Evolutionary conservation across 2,329 filamentous ascomycete genomes (phyloP), one percentile per base, ranked within the genome.

Genomic region (Purpureocillium takamizusanense): DNA sequence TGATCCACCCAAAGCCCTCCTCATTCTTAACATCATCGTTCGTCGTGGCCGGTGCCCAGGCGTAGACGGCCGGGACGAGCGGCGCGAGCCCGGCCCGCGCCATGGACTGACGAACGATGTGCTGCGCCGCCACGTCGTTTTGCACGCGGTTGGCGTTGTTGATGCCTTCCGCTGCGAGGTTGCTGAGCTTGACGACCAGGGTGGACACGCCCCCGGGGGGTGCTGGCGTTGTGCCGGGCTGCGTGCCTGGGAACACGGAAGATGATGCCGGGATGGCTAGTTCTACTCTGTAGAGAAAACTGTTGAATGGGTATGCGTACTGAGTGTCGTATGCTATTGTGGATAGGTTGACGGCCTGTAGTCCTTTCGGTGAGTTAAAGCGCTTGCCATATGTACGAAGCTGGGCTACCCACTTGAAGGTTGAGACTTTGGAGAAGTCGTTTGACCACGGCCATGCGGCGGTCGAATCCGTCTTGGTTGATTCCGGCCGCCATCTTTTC

Each of bases 101-200:
- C 2, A 53, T 36, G 2, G 38, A 40, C 35, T 50, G 29, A 2
- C 48, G 49, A 7, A 44, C 46, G 13, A 56, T 40, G 7, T 37
- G 31, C 23, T 46, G 43, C 2, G 43, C 42, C 1, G 50, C 50
- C 7, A 56, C 51, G 11, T 55, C 52, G 31, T 54, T 56, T 38
- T 54, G 42, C 4, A 53, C 42, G 4, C 52, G 50, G 33, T 51
- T 51, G 27, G 47, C 25, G 16, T 54, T 46, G 45, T 52, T 52
- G 9, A 51, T 23, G 1, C 44, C 46, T 4, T 47, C 40, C 4
- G 50, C 47, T 4, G 29, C 18, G 12, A 44, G 45, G 38, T 54
- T 54, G 41, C 51, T 54, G 15, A 55, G 39, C 16, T 47, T 47
- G 21, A 52, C 33, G 23, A 54, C 38, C 6, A 53, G 27, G 3